Evolutionary conservation across 176 grass and related monocot species (phyloP).

Genomic region (Aechmea fasciata): DNA sequence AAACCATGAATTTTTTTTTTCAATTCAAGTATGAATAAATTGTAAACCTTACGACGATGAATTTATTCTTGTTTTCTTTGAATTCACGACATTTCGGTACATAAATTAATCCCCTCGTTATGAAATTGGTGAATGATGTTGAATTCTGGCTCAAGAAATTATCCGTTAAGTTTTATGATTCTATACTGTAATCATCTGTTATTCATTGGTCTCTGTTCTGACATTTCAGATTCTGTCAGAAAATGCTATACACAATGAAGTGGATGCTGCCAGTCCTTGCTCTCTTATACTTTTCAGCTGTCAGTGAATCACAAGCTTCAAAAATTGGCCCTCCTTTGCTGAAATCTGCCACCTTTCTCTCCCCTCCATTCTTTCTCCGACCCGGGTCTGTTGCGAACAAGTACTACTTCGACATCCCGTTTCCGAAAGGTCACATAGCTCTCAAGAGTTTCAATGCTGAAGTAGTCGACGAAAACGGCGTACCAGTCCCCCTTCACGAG

Average conservation of each 20-base stretch:
- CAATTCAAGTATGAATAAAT: too few relatives aligned
- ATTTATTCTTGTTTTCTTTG: too few relatives aligned
- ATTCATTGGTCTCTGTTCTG: neutral
- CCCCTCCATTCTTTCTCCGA: slow-evolving; percentile 38
- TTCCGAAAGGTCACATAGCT: slow-evolving; percentile 65
- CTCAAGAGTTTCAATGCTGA: slow-evolving; percentile 78
- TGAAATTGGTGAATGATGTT: neutral
- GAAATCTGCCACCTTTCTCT: slow-evolving; percentile 51
- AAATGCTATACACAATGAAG: slow-evolving; percentile 8
- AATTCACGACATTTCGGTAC: too few relatives aligned
- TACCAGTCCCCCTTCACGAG: slow-evolving; percentile 61
- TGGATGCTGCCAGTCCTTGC: neutral
- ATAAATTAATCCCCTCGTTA: neutral
- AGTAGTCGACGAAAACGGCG: slow-evolving; percentile 53
- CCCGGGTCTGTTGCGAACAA: slow-evolving; percentile 74
- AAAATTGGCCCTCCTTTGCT: neutral
- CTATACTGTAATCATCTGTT: neutral
- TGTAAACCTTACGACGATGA: too few relatives aligned
- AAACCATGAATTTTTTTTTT: too few relatives aligned
- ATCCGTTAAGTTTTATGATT: neutral
- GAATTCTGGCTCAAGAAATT: neutral
- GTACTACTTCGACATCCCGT: slow-evolving; percentile 29
- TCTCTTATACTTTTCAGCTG: slow-evolving; percentile 6
- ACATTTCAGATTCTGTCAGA: slow-evolving; percentile 8
- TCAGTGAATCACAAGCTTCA: neutral